These are phyloP conservation scores for Phytophthora melonis DNA, from an alignment of 352 stramenopile species.

Conservation along the genomic window DNA sequence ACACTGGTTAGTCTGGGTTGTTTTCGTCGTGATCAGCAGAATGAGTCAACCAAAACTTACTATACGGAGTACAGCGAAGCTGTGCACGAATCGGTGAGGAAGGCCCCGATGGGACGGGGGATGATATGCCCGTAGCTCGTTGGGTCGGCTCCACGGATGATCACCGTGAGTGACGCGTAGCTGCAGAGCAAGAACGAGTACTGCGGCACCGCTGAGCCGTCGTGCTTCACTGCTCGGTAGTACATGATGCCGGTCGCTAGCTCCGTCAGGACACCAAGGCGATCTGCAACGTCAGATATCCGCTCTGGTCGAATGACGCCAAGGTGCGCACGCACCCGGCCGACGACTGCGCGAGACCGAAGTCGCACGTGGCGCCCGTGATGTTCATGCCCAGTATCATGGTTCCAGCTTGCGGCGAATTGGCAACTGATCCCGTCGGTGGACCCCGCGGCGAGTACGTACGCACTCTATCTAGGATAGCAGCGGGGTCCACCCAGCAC, in stretches of 20 bases:
- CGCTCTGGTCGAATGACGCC: conserved; percentile 33
- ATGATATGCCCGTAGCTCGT: conserved; percentile 42
- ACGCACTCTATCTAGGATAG: not conserved
- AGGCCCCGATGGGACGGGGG: conserved; percentile 29
- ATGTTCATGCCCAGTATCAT: conserved; percentile 37
- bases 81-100: conserved; percentile 45
- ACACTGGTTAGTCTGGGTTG: conserved; percentile 3
- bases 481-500: conserved; percentile 18
- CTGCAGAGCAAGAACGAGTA: conserved; percentile 41
- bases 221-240: conserved; percentile 26
- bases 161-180: conserved; percentile 44
- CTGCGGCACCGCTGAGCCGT: conserved; percentile 35
- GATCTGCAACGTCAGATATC: conserved; percentile 35
- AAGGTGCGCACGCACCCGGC: conserved; percentile 32
- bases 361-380: conserved; percentile 33
- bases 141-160: conserved; percentile 41
- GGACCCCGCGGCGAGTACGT: not conserved
- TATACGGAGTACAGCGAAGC: conserved; percentile 46
- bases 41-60: conserved; percentile 28
- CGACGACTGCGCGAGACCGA: conserved; percentile 25
- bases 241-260: conserved; percentile 38
- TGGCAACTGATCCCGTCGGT: conserved; percentile 9
- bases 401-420: conserved; percentile 11
- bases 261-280: conserved; percentile 21
- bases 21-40: not conserved